Conservation (phyloP, 1,139 yeast species). For the Debaryomyces sp. region DNA sequence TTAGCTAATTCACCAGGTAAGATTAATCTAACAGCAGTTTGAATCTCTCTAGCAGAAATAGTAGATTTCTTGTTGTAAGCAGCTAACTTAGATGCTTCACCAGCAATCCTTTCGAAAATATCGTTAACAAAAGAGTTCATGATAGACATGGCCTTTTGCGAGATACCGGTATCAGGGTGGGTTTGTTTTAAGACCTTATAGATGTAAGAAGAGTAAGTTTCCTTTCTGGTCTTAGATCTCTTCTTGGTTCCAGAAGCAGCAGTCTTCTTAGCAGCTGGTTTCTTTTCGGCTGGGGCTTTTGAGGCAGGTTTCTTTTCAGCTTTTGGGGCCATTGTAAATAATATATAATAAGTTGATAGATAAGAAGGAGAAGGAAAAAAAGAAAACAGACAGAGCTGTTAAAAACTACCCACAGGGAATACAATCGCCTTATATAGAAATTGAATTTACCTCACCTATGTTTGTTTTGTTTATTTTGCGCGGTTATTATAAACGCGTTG, state of each 20-base stretch:
- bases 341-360: conserved; percentile 92
- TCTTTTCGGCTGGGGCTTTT: conserved; percentile 97
- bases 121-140: conserved; percentile 99
- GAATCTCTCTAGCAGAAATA: conserved; percentile 98
- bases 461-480: conserved; percentile 5
- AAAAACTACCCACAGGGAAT: background rate
- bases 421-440: conserved; percentile 1
- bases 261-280: conserved; percentile 95
- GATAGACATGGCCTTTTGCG: conserved; percentile 98
- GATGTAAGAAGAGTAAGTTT: conserved; percentile 97
- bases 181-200: conserved; percentile 99
- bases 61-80: conserved; percentile 99
- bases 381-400: background rate
- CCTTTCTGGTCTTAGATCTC: conserved; percentile 98
- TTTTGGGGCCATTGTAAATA: conserved; percentile 88
- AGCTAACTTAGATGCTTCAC: conserved; percentile 99
- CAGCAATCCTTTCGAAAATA: conserved; percentile 92
- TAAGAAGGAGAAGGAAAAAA: background rate
- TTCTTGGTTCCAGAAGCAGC: conserved; percentile 79
- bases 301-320: conserved; percentile 99
- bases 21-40: conserved; percentile 98
- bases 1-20: conserved; percentile 99
- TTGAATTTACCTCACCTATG: background rate
- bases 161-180: conserved; percentile 99
- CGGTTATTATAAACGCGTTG: conserved; percentile 1